phyloP scores from a whole-genome alignment of 768 basidiomycete genomes.

The Leucocoprinus birnbaumii region DNA sequence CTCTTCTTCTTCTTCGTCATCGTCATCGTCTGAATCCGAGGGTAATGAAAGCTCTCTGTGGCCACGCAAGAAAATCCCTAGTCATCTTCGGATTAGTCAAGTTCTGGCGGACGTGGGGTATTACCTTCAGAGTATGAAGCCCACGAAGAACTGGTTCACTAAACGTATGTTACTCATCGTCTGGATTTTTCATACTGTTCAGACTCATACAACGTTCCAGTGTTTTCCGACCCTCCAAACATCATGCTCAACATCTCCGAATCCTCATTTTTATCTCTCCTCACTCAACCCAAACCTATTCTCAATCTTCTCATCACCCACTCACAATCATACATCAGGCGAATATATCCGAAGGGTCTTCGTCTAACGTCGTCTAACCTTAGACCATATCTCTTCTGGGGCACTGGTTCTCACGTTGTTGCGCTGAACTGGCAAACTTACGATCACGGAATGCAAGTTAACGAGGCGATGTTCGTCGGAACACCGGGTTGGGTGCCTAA shows the following conservation, averaged over 20 bases:
- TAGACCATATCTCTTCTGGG: conserved; percentile 51
- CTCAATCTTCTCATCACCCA: conserved; percentile 38
- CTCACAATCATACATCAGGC: conserved; percentile 41
- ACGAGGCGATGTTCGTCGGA: conserved; percentile 61
- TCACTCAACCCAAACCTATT: conserved; percentile 4
- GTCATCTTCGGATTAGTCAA: conserved; percentile 2
- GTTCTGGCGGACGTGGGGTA: conserved; percentile 51
- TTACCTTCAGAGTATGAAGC: conserved; percentile 64
- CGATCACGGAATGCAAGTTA: conserved; percentile 55
- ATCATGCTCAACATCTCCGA: conserved; percentile 64
- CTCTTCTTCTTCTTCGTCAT: conserved; percentile 18
- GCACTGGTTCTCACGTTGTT: conserved; percentile 53
- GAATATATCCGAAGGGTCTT: conserved; percentile 57
- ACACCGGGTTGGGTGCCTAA: conserved; percentile 54
- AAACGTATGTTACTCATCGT: conserved; percentile 28
- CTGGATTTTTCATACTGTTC: neutral
- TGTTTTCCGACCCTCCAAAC: conserved; percentile 39
- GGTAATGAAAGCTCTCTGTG: conserved; percentile 3
- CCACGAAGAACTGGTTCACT: conserved; percentile 45
- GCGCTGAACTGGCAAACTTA: conserved; percentile 65
- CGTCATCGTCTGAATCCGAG: conserved; percentile 8
- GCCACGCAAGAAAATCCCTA: conserved; percentile 5
- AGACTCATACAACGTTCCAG: conserved; percentile 18
- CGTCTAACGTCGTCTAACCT: conserved; percentile 56
- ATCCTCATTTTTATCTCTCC: conserved; percentile 36